phyloP scores from a whole-genome alignment of 139 green algal species.

The Volvox africanus region DNA sequence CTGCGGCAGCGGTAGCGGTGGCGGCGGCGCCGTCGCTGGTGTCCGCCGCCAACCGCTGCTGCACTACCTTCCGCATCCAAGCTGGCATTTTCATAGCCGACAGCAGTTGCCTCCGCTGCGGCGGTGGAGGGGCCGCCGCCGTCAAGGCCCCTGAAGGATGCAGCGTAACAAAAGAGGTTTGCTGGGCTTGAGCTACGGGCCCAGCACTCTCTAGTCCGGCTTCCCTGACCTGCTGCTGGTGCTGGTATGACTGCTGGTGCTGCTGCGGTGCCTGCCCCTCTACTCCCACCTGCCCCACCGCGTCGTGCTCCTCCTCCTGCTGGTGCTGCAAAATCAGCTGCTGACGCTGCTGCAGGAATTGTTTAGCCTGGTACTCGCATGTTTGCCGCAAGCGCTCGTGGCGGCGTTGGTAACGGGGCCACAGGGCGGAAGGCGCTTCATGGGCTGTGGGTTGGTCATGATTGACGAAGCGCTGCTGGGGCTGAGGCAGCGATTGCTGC shows the following conservation, averaged over 20 bases:
- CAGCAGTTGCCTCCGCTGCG: not conserved
- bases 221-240: not conserved
- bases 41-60: not conserved
- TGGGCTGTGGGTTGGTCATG: not conserved
- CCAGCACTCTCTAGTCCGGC: no score
- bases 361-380: not conserved
- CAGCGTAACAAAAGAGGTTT: no score
- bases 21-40: not conserved
- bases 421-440: no score
- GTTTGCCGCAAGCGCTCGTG: not conserved
- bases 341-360: not conserved
- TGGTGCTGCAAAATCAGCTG: not conserved
- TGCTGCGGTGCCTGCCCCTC: not conserved
- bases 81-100: not conserved
- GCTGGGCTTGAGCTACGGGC: no score
- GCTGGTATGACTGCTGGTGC: not conserved
- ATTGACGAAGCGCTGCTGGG: not conserved
- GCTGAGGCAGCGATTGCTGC: not conserved
- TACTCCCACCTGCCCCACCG: not conserved
- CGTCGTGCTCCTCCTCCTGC: not conserved
- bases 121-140: not conserved
- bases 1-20: no score
- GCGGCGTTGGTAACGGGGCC: not conserved
- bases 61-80: conserved; percentile 23
- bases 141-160: not conserved